Base-by-base conservation (phyloP, 2,329 filamentous ascomycete species). In the Exophiala spinifera region DNA sequence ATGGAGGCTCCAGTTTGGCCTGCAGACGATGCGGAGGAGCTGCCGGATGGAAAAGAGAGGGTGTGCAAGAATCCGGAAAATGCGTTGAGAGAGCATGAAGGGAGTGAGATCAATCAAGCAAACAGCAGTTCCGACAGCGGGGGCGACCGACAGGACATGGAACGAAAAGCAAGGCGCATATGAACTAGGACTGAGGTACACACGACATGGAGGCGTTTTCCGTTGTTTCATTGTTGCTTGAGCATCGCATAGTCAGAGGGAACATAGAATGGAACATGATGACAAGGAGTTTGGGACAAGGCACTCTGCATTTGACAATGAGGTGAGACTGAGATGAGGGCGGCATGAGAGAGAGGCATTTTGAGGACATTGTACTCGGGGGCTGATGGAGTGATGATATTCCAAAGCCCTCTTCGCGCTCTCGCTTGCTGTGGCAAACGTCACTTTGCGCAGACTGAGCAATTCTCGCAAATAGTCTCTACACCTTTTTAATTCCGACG, bases 1-100 rank as follows among this genome's bases (percentile, higher is more conserved):
- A 14, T 52, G 50, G 50, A 47, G 23, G n/a, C 43, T 13, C 6
- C 50, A 52, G 28, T 46, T 52, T 52, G 42, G 23, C 19, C 19
- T 8, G 19, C 50, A 52, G 21, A 25, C 42, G 19, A 44, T 13
- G 7, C 20, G 28, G 11, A 44, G 42, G 20, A 44, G 42, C 42
- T 44, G 42, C 28, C 42, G 42, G n/a, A 3, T 44, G 13, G n/a
- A 21, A 3, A 44, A 44, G 19, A 21, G 15, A 15, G 42, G 21
- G 3, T 44, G 42, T 44, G 42, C 42, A 23, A 21, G 42, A 28
- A 23, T 21, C 8, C 19, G 20, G 3, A 44, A 44, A 14, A n/a
- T n/a, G n/a, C n/a, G n/a, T n/a, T n/a, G n/a, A n/a, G n/a, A 44
- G 42, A 15, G 28, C 2, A 8, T 44, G 42, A 44, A 4, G 13